Percentiles rank a stretch among this genome's conserved stretches.
Evolutionary conservation across 139 green algal species (phyloP).

Genomic region (Ettlia oleoabundans): DNA sequence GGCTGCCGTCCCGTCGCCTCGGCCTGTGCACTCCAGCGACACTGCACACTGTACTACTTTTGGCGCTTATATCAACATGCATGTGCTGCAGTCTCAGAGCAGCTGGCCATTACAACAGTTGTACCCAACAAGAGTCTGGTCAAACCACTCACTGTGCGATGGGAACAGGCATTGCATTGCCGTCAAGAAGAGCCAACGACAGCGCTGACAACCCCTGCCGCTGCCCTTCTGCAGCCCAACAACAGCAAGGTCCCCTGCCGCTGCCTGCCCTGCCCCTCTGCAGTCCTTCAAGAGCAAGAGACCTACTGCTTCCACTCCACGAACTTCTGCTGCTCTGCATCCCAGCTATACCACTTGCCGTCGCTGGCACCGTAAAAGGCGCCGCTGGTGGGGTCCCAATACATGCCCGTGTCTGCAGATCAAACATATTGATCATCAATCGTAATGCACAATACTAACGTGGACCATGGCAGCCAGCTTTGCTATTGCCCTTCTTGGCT

Average conservation of each 20-base stretch:
- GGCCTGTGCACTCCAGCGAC: too few species aligned
- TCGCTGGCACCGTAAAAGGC: conserved; percentile 54
- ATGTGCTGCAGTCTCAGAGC: too few species aligned
- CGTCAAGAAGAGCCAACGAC: too few species aligned
- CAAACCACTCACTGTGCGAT: too few species aligned
- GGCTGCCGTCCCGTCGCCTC: too few species aligned
- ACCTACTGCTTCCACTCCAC: conserved; percentile 50
- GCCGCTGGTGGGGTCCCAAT: conserved; percentile 60
- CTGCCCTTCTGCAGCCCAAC: neutral
- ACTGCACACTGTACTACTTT: too few species aligned
- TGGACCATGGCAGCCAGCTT: neutral
- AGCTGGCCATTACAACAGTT: too few species aligned
- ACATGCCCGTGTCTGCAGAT: conserved; percentile 53
- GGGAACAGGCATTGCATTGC: too few species aligned
- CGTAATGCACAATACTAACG: neutral
- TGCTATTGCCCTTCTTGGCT: neutral
- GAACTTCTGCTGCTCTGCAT: conserved; percentile 45
- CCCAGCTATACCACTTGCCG: conserved; percentile 65
- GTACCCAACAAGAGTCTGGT: too few species aligned
- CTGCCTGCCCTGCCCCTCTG: neutral
- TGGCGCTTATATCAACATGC: too few species aligned
- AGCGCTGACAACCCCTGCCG: too few species aligned
- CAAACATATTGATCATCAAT: too few species aligned
- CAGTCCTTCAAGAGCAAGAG: neutral
- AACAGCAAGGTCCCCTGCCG: neutral